Evolutionary conservation across 441 rosid species (phyloP), one percentile per base, ranked within the genome.

Genomic region (Theobroma grandiflorum): DNA sequence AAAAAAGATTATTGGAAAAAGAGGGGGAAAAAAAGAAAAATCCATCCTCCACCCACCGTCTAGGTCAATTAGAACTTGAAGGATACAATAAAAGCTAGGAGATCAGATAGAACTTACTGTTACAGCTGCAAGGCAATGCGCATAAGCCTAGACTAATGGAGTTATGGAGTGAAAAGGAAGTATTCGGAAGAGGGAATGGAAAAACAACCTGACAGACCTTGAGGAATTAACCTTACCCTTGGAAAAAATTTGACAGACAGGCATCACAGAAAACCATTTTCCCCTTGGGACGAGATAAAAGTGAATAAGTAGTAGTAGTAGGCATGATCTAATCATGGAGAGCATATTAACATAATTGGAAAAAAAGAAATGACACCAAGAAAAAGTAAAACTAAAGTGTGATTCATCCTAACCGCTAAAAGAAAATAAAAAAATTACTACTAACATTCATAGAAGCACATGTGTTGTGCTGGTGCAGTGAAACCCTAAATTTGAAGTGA

Each of bases 401-500:
- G 35, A 53, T 55, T 53, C 64, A 55, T 37, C 64, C 37, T 35
- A n/a, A 72, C 74, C 6, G 76, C 76, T 53, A 80, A 80, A 83
- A 86, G 75, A 83, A 83, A 82, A 58, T 74, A 70, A 68, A 72
- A 79, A 77, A 68, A 72, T 68, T 80, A 81, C 65, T 66, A 81
- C 31, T 58, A 55, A 12, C 53, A 57, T 11, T 57, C 16, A 26
- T 62, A 73, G 12, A 57, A 20, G 12, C 6, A 0, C n/a, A 6
- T 40, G 22, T 73, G 65, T n/a, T 6, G 50, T 8, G 65, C 8
- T 38, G 22, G 35, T 38, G 77, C 20, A 12, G 53, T n/a, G 18
- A 81, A 86, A 80, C 86, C 89, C 89, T 88, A 80, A 74, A 67
- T 37, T 26, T n/a, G 5, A 15, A 42, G 68, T 20, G 58, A 31